Evolutionary conservation across 1,139 yeast species (phyloP).

Genomic region (Lodderomyces beijingensis): DNA sequence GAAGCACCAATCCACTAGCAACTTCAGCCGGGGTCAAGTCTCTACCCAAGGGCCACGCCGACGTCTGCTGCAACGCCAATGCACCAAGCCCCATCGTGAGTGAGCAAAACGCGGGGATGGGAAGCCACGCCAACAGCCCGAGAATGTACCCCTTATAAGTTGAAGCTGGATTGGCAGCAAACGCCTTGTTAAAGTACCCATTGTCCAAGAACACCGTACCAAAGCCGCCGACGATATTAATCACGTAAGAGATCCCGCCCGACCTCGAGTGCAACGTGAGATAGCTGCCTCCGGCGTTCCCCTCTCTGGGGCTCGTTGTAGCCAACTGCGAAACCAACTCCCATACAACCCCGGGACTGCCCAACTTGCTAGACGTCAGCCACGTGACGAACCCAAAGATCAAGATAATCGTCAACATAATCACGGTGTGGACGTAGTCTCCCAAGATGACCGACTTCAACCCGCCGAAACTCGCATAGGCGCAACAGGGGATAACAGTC

Average conservation of each 20-base stretch:
- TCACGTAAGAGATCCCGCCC: slow-evolving; percentile 84
- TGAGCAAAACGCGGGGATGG: slow-evolving; percentile 77
- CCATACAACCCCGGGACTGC: slow-evolving; percentile 80
- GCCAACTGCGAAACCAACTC: slow-evolving; percentile 62
- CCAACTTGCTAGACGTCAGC: slow-evolving; percentile 59
- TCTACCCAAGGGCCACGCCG: slow-evolving; percentile 74
- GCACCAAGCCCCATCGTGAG: slow-evolving; percentile 84
- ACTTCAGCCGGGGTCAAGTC: slow-evolving; percentile 64
- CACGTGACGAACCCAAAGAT: slow-evolving; percentile 60
- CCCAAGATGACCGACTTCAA: slow-evolving; percentile 86
- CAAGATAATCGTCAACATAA: slow-evolving; percentile 57
- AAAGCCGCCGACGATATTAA: slow-evolving; percentile 80
- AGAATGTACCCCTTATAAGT: slow-evolving; percentile 86
- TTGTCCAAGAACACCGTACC: slow-evolving; percentile 87
- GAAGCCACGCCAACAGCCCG: slow-evolving; percentile 92
- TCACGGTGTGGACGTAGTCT: slow-evolving; percentile 73
- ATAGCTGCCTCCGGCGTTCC: slow-evolving; percentile 74
- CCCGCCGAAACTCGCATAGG: slow-evolving; percentile 85
- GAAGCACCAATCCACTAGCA: slow-evolving; percentile 75
- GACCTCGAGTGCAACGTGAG: slow-evolving; percentile 73
- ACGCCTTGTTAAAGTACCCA: slow-evolving; percentile 89
- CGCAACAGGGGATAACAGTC: slow-evolving; percentile 76
- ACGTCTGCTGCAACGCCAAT: slow-evolving; percentile 60
- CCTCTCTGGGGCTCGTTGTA: slow-evolving; percentile 54
- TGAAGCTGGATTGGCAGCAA: slow-evolving; percentile 79